A percentile compares a stretch with the other conserved stretches of the same genome.
phyloP scores from a whole-genome alignment of 768 basidiomycete genomes.

The Collybiopsis confluens region DNA sequence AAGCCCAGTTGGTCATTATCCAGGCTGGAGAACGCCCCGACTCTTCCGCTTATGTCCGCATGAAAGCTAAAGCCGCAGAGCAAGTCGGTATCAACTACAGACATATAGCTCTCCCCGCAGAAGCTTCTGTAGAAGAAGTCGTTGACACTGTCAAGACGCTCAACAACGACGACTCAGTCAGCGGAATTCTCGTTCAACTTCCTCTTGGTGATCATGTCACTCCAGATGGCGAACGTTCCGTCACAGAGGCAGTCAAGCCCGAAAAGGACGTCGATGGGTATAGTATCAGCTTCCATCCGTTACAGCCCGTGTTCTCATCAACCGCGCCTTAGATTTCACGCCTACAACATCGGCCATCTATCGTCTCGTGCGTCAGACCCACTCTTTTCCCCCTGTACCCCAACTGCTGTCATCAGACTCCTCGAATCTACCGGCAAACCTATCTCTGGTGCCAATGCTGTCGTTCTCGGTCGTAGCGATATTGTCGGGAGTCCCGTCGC shows the following conservation, averaged over 20 bases:
- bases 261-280: slow-evolving; percentile 98
- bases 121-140: slow-evolving; percentile 69
- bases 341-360: slow-evolving; percentile 95
- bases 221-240: slow-evolving; percentile 77
- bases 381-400: slow-evolving; percentile 93
- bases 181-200: slow-evolving; percentile 92
- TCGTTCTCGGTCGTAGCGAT: slow-evolving; percentile 95
- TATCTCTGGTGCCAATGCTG: slow-evolving; percentile 75
- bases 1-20: slow-evolving; percentile 85
- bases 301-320: background rate
- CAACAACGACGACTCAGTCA: slow-evolving; percentile 77
- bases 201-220: slow-evolving; percentile 84
- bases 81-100: slow-evolving; percentile 88
- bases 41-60: slow-evolving; percentile 89
- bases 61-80: slow-evolving; percentile 95
- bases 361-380: slow-evolving; percentile 87
- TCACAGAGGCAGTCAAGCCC: slow-evolving; percentile 93
- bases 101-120: slow-evolving; percentile 70
- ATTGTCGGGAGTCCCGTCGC: slow-evolving; percentile 97
- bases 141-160: slow-evolving; percentile 74
- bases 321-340: slow-evolving; percentile 71
- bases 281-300: slow-evolving; percentile 16
- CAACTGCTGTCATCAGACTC: slow-evolving; percentile 86
- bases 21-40: slow-evolving; percentile 93
- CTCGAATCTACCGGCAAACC: slow-evolving; percentile 81